Evolutionary conservation across 208 protist species (phyloP).

Genomic region (Porcisia deanei): DNA sequence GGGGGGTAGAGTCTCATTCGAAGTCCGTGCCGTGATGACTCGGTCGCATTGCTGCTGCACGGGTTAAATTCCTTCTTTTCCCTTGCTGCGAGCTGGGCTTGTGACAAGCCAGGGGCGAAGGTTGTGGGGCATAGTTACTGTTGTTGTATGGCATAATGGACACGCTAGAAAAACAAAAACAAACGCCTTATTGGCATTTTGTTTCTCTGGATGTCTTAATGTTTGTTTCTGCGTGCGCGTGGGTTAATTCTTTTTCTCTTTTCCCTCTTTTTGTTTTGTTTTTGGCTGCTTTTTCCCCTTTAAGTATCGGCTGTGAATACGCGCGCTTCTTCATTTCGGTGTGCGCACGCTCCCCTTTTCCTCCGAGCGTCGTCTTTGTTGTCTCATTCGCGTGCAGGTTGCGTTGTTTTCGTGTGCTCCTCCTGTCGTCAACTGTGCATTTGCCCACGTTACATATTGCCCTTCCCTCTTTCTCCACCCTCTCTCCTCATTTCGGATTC

Average conservation of each 20-base stretch:
- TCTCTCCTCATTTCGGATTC: too few relatives aligned
- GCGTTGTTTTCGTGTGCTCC: background rate
- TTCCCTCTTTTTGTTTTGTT: background rate
- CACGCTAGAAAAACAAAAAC: background rate
- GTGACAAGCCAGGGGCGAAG: too few relatives aligned
- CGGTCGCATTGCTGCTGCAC: too few relatives aligned
- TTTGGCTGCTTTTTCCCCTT: background rate
- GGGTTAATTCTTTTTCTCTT: background rate
- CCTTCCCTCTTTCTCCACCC: background rate
- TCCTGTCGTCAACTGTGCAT: background rate
- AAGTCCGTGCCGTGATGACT: too few relatives aligned
- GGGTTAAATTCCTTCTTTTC: too few relatives aligned
- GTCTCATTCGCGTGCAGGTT: background rate
- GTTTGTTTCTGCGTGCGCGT: background rate
- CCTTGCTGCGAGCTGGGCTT: too few relatives aligned
- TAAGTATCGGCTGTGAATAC: background rate
- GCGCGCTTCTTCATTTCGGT: background rate
- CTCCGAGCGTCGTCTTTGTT: background rate
- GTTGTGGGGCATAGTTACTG: too few relatives aligned
- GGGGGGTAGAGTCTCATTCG: too few relatives aligned
- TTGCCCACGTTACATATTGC: background rate
- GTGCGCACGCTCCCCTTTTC: background rate
- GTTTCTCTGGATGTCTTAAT: background rate
- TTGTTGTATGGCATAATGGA: too few relatives aligned
- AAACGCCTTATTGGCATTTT: background rate